Evolutionary conservation across 345 rosid species (phyloP).

Genomic region (Citrus sinensis): DVS_A1.0 CM039168.1:30263501-30264000

Average conservation of each 20-base stretch:
- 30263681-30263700: background rate
- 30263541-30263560: background rate
- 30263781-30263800: background rate
- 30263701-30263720: background rate
- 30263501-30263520: background rate
- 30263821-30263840: slow-evolving; percentile 90
- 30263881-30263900: slow-evolving; percentile 92
- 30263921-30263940: slow-evolving; percentile 90
- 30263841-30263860: slow-evolving; percentile 82
- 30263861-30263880: slow-evolving; percentile 60
- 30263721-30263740: background rate
- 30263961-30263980: slow-evolving; percentile 8
- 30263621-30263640: background rate
- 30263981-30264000: slow-evolving; percentile 9
- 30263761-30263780: background rate
- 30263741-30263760: background rate
- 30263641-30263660: background rate
- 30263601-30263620: background rate
- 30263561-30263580: background rate
- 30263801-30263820: slow-evolving; percentile 55
- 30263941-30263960: slow-evolving; percentile 69
- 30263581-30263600: background rate
- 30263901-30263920: slow-evolving; percentile 98
- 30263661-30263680: background rate
- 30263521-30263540: background rate